These are phyloP conservation scores for Beauveria sp. DNA, from an alignment of 2,329 filamentous ascomycete species.

Conservation along the genomic window DNA sequence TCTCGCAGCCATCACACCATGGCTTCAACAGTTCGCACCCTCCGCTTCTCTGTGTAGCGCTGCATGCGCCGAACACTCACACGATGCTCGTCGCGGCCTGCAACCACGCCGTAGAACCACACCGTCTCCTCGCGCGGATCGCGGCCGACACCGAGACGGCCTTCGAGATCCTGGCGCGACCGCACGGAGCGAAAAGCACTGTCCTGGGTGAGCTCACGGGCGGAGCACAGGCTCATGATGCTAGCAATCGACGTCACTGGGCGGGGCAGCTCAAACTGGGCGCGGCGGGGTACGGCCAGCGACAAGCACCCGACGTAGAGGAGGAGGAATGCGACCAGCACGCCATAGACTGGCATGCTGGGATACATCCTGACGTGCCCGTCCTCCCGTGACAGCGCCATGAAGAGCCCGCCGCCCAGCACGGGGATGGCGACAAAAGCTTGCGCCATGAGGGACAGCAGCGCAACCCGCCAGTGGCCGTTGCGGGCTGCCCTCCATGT, in stretches of 20 bases:
- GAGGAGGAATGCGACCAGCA: constrained; percentile 63
- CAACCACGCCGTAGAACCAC: constrained; percentile 42
- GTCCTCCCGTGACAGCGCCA: constrained; percentile 55
- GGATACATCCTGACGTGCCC: constrained; percentile 59
- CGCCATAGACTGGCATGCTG: constrained; percentile 64
- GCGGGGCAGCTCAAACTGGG: constrained; percentile 63
- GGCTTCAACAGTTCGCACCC: constrained; percentile 17
- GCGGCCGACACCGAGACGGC: constrained; percentile 52
- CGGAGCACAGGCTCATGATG: constrained; percentile 68
- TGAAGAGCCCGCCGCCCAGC: constrained; percentile 63
- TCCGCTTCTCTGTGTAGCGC: constrained; percentile 36
- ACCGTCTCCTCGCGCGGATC: constrained; percentile 38
- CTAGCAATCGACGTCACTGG: constrained; percentile 65
- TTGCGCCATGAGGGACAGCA: constrained; percentile 51
- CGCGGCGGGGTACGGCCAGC: constrained; percentile 53
- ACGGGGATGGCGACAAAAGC: constrained; percentile 57
- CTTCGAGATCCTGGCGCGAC: constrained; percentile 61
- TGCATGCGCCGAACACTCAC: constrained; percentile 38
- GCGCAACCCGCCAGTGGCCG: constrained; percentile 58
- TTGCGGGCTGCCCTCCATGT: constrained; percentile 51
- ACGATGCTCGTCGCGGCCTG: constrained; percentile 32
- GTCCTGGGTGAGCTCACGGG: constrained; percentile 64
- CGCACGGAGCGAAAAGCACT: constrained; percentile 62
- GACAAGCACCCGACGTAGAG: constrained; percentile 61
- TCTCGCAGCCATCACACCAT: constrained; percentile 18